Base-by-base conservation (phyloP, 768 basidiomycete species). In the Mycena latifolia region DNA sequence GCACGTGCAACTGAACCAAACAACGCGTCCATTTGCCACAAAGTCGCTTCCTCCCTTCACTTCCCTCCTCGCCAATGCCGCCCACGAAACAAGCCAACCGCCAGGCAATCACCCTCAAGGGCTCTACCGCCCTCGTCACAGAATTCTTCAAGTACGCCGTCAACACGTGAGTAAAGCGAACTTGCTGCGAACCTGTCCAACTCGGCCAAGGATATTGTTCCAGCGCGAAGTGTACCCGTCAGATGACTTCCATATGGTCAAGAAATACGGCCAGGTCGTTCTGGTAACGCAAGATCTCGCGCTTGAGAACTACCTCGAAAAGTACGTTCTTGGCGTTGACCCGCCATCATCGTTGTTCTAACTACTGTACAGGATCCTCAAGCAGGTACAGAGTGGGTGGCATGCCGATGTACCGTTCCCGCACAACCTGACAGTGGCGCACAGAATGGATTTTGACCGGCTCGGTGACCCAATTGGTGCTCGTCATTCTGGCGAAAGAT, bases 141-240 rank as follows among this genome's bases (percentile, higher is more conserved):
- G 98, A 99, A 73, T 99, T 99, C 85, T 99, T 99, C 86, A 98
- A 98, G 82, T 99, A 96, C 79, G 93, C 94, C n/a, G 95, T 95
- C 71, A 98, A 98, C 82, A 96, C 92, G 95, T 96, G 73, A 29
- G 64, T 53, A 10, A 17, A 10, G 25, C 22, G n/a, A 31, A 18
- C 28, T 27, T 69, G 93, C 84, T 22, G 41, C 37, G 37, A 45
- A 35, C 69, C 25, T 10, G 57, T 39, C 45, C 56, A 29, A 28
- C 45, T 29, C 25, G n/a, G 53, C 18, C 43, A 24, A 98, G 95
- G 18, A 97, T 99, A 72, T 82, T 99, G 58, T 99, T 97, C 80
- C 96, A 99, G 80, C 87, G 98, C 47, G 95, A 95, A 63, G 93
- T 99, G 22, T 99, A 99, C 77, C 98, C 98, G 3, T 91, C 94